A percentile compares a stretch with the other conserved stretches of the same genome.
These are phyloP conservation scores for Pyrenochaeta sp. DNA, from an alignment of 2,329 filamentous ascomycete species.

Conservation along the genomic window DNA sequence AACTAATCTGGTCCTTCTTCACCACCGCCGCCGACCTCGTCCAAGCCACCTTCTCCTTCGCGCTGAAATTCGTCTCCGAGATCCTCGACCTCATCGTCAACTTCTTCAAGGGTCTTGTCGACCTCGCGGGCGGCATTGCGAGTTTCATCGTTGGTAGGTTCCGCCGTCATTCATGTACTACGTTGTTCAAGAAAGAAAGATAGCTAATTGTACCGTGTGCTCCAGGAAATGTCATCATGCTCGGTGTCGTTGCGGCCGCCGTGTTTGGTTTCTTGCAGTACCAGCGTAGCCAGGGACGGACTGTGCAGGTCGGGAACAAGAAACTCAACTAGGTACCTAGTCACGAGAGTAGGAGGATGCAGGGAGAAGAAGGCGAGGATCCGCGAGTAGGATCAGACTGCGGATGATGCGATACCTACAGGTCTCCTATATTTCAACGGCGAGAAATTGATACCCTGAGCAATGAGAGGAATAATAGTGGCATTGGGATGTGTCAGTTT, in stretches of 20 bases:
- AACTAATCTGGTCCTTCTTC: constrained; percentile 46
- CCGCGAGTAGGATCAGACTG: too few relatives aligned
- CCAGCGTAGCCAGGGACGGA: constrained; percentile 45
- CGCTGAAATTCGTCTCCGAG: constrained; percentile 33
- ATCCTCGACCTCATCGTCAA: constrained; percentile 40
- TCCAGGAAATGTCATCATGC: constrained; percentile 44
- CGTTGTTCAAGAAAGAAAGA: neutral
- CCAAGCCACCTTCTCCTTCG: constrained; percentile 38
- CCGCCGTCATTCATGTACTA: neutral
- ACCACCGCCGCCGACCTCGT: constrained; percentile 42
- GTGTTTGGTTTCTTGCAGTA: constrained; percentile 47
- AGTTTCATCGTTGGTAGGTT: constrained; percentile 42
- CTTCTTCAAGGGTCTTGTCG: constrained; percentile 42
- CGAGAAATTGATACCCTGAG: too few relatives aligned
- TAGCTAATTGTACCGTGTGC: constrained; percentile 11
- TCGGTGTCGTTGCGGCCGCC: constrained; percentile 40
- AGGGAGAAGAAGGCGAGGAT: too few relatives aligned
- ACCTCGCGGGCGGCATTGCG: constrained; percentile 44
- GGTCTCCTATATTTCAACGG: too few relatives aligned
- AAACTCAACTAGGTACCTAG: constrained; percentile 49
- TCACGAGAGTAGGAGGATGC: neutral
- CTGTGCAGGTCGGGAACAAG: constrained; percentile 46
- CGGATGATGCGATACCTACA: too few relatives aligned
- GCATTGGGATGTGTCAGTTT: too few relatives aligned
- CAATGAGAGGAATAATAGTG: too few relatives aligned